phyloP scores from a whole-genome alignment of 208 protist species.

The Leishmania braziliensis region DNA sequence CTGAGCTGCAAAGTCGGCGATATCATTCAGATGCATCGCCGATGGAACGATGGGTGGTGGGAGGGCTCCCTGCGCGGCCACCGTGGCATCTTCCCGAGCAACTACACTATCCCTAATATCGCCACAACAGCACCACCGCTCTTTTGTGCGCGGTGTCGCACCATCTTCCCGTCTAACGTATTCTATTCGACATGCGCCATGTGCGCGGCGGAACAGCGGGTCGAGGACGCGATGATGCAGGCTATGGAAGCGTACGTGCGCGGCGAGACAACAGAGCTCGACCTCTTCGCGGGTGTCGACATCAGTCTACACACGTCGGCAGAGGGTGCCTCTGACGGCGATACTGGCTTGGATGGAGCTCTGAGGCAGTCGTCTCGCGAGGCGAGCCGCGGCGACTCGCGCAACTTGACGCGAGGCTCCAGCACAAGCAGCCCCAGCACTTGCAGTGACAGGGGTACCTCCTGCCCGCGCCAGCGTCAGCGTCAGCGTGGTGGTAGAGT shows the following conservation, averaged over 20 bases:
- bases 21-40: slow-evolving; percentile 71
- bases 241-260: slow-evolving; percentile 49
- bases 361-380: neutral
- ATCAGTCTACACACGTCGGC: slow-evolving; percentile 3
- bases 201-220: slow-evolving; percentile 40
- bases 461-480: neutral
- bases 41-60: slow-evolving; percentile 92
- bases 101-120: slow-evolving; percentile 81
- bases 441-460: neutral
- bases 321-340: neutral
- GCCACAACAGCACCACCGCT: slow-evolving; percentile 52
- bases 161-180: slow-evolving; percentile 25
- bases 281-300: slow-evolving; percentile 37
- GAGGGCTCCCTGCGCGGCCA: slow-evolving; percentile 63
- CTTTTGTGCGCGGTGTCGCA: slow-evolving; percentile 73
- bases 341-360: neutral
- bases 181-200: slow-evolving; percentile 32
- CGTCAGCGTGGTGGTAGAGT: neutral
- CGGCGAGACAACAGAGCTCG: slow-evolving; percentile 16
- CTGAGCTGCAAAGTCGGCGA: slow-evolving; percentile 52
- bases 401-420: neutral
- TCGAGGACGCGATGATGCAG: slow-evolving; percentile 48
- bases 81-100: slow-evolving; percentile 87
- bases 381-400: neutral
- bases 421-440: neutral